Evolutionary conservation across 345 rosid species (phyloP).

Genomic region (Brassica nigra): DNA sequence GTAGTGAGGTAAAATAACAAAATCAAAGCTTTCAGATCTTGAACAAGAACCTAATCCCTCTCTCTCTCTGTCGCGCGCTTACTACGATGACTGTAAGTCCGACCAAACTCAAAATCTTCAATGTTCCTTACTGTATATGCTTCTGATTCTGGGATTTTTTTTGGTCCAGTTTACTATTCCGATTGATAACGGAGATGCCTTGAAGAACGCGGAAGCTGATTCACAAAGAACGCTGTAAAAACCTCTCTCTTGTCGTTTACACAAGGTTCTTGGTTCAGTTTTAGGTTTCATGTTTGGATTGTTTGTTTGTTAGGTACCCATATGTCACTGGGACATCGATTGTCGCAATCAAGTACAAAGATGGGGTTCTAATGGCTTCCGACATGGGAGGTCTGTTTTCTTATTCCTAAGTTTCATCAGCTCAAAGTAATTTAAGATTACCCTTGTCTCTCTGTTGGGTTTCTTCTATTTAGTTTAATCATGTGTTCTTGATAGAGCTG

Average conservation of each 20-base stretch:
- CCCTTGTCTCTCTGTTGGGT: background rate
- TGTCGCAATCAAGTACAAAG: constrained; percentile 89
- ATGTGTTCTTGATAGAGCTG: background rate
- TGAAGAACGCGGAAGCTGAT: constrained; percentile 44
- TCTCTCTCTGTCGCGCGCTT: constrained; percentile 9
- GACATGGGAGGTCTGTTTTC: constrained; percentile 81
- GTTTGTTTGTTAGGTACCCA: constrained; percentile 57
- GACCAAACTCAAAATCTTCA: background rate
- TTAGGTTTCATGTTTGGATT: constrained; percentile 16
- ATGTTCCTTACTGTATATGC: background rate
- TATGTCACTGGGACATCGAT: constrained; percentile 96
- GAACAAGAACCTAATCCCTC: constrained; percentile 8
- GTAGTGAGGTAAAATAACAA: background rate
- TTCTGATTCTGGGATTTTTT: background rate
- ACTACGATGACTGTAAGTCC: constrained; percentile 42
- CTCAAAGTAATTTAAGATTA: background rate
- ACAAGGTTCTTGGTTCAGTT: constrained; percentile 3
- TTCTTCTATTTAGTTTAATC: too few species aligned
- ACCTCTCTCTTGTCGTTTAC: background rate
- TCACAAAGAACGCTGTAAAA: constrained; percentile 58
- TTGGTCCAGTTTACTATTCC: constrained; percentile 35
- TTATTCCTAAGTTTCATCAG: background rate
- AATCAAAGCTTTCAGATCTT: constrained; percentile 28
- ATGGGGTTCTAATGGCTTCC: constrained; percentile 96
- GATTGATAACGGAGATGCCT: constrained; percentile 37